Conservation (phyloP, 371 early-diverging fungal species). For the Sanchytrium tribonematis region DNA sequence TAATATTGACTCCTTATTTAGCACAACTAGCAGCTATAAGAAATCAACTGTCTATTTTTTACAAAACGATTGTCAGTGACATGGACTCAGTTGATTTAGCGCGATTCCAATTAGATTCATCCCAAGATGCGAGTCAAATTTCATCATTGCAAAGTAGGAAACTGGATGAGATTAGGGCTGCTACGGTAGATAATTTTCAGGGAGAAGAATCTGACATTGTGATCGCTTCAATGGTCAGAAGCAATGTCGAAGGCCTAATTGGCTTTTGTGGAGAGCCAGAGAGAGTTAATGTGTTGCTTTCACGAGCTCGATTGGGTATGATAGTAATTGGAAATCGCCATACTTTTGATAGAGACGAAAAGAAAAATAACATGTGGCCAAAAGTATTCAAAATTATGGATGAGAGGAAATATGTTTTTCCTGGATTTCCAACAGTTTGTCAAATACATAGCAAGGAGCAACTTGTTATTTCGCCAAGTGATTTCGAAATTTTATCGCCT, state of each 20-base stretch:
- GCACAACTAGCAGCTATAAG: conserved; percentile 14
- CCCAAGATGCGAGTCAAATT: too few relatives aligned
- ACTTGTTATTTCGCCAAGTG: too few relatives aligned
- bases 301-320: conserved; percentile 10
- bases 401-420: neutral
- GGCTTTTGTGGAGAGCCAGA: conserved; percentile 44
- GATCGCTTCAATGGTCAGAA: conserved; percentile 34
- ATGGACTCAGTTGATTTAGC: too few relatives aligned
- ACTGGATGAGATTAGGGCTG: conserved; percentile 21
- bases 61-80: too few relatives aligned
- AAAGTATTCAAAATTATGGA: neutral
- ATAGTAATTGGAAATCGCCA: conserved; percentile 8
- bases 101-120: too few relatives aligned
- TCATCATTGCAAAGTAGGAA: too few relatives aligned
- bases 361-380: conserved; percentile 1
- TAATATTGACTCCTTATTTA: conserved; percentile 24
- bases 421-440: neutral
- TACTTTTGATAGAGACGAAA: conserved; percentile 8
- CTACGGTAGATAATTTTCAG: conserved; percentile 50
- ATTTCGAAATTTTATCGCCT: neutral
- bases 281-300: conserved; percentile 32
- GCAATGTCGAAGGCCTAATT: conserved; percentile 23
- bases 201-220: conserved; percentile 46
- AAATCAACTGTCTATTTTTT: too few relatives aligned
- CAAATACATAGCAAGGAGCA: neutral